Base-by-base conservation (phyloP, 345 rosid species). In the Corchorus capsularis region DNA sequence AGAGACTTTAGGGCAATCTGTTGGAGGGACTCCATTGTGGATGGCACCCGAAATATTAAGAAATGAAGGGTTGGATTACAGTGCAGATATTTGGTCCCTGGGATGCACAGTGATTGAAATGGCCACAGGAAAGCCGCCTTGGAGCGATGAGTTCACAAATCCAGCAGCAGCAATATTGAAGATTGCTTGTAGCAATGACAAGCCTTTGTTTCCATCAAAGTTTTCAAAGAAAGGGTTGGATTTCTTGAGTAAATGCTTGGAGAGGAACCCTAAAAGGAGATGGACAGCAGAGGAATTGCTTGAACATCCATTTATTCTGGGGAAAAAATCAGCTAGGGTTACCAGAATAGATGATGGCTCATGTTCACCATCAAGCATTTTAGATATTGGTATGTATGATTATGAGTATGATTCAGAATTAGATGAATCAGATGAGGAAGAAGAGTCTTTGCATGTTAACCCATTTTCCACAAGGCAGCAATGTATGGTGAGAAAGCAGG, bases 31-130 rank as follows among this genome's bases (percentile, higher is more conserved):
- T 59, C 85, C 85, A 5, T 16, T 79, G 63, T 82, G 84, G 83
- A 85, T 83, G 86, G 90, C 90, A 53, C 83, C 84, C 3, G 88
- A 87, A 72, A 82, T 80, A 41, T 37, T 85, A 64, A 71, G 80
- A 74, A 77, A 80, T 7, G 81, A 83, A 78, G 71, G 79, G 0
- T 46, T 80, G 55, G 79, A 61, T 46, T 67, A 79, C 20, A 60
- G 80, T 55, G 76, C 84, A 0, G 87, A 85, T 68, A 83, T 87
- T 59, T 84, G 90, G 87, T 84, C 87, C 17, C 22, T 83, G 32
- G 82, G 86, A 32, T 84, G 87, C 78, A 77, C 82, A 2, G 61
- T 83, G 20, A 68, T 85, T 45, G 87, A 87, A 82, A 82, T 87
- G 86, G 86, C 82, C 11, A 84, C 86, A 0, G 84, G 87, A 1